Conservation (phyloP, 2,329 filamentous ascomycete genomes). For the Rhynchosporium agropyri region DNA sequence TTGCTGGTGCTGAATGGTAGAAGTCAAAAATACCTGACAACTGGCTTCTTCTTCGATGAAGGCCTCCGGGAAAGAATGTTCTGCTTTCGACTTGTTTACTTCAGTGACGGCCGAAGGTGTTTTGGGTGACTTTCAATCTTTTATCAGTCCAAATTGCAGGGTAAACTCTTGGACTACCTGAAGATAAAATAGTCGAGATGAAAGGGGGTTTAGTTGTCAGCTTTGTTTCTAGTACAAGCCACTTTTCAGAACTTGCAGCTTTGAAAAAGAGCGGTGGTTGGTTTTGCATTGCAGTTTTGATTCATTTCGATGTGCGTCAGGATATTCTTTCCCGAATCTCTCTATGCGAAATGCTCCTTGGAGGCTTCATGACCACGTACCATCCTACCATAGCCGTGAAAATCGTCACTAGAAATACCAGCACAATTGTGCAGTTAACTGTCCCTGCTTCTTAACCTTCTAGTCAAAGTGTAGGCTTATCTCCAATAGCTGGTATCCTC, state of each 20-base stretch:
- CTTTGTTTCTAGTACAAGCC: background rate
- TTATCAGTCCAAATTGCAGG: too few species aligned
- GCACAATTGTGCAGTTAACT: slow-evolving; percentile 7
- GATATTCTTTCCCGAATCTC: background rate
- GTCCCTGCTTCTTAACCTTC: background rate
- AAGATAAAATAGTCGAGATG: background rate
- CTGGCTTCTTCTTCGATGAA: too few species aligned
- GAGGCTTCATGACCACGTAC: slow-evolving; percentile 16
- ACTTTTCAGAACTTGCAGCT: background rate
- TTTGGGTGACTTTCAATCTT: too few species aligned
- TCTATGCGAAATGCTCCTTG: background rate
- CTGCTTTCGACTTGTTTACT: too few species aligned
- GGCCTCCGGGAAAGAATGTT: too few species aligned
- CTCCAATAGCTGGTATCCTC: slow-evolving; percentile 49
- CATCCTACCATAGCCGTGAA: slow-evolving; percentile 14
- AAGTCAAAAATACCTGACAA: too few species aligned
- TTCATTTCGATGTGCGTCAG: background rate
- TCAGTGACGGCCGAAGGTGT: too few species aligned
- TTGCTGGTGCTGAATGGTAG: background rate
- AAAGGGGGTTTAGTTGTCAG: background rate
- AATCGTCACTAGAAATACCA: slow-evolving; percentile 16
- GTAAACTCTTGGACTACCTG: too few species aligned
- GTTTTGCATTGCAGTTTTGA: background rate
- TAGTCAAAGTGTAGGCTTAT: slow-evolving; percentile 36
- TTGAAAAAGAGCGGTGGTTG: background rate